Evolutionary conservation across 1,284 basidiomycete genomes (phyloP).

Genomic region (Phenoliferia sp.): DNA sequence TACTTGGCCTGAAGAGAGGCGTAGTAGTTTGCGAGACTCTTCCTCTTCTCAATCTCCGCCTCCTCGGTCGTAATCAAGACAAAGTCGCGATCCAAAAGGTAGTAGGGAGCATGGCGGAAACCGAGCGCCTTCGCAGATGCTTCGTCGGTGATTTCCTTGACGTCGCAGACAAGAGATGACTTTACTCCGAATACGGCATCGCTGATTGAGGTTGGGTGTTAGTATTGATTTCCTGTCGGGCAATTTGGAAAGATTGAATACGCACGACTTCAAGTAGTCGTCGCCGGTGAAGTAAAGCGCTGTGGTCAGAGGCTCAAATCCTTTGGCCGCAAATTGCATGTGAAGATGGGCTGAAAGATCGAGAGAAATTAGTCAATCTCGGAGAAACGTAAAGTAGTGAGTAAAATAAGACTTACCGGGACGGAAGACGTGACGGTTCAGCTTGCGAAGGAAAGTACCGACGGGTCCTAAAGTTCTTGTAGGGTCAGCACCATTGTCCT

Average conservation of each 20-base stretch:
- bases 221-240: not conserved
- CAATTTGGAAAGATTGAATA: constrained; percentile 35
- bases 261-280: constrained; percentile 55
- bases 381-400: not conserved
- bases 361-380: not conserved
- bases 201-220: no score
- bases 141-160: constrained; percentile 44
- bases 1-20: constrained; percentile 40
- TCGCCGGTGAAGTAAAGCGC: constrained; percentile 71
- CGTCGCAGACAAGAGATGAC: constrained; percentile 31
- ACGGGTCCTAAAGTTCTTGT: no score
- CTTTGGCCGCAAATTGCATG: constrained; percentile 59
- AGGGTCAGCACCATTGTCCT: constrained; percentile 33
- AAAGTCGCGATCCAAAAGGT: constrained; percentile 58
- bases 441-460: constrained; percentile 55
- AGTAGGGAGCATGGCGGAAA: constrained; percentile 54
- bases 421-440: constrained; percentile 68
- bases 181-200: constrained; percentile 66
- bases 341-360: constrained; percentile 57
- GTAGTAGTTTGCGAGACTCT: constrained; percentile 29
- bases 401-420: constrained; percentile 54
- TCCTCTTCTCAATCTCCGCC: constrained; percentile 31
- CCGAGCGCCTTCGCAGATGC: constrained; percentile 60
- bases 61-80: constrained; percentile 28
- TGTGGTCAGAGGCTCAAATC: constrained; percentile 67